Base-by-base conservation (phyloP, 371 early-diverging fungal species). In the Syncephalastrum contaminatum region DNA sequence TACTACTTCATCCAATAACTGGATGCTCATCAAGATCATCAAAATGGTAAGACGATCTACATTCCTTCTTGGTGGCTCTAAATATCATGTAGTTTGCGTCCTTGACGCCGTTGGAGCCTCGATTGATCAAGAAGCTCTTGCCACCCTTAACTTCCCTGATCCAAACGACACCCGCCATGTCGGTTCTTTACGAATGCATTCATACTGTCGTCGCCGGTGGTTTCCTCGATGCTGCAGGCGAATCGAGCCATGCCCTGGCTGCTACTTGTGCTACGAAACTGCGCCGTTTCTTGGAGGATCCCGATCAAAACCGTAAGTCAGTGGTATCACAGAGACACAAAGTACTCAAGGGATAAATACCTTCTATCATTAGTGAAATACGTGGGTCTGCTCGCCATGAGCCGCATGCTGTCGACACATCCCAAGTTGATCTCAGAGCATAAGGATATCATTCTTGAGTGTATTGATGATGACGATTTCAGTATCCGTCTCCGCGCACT, bases 1-100 rank as follows among this genome's bases (percentile, higher is more conserved):
- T 54, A 95, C 91, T 0, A 87, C 89, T 13, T 89, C 93, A 4
- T 75, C 83, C 13, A 97, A 96, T 70, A 96, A 96, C 72, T 98
- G 97, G 98, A 95, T 96, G 92, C 81, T 95, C 21, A 97, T 98
- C 73, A 98, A 98, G 64, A 91, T 97, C 22, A 92, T 96, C 59
- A 98, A 98, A 70, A 73, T 98, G 76, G 93, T 90, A 81, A 56
- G 39, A 47, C 20, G 43, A 30, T 43, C 24, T 18, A 2, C 14
- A 25, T 18, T 6, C 19, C 41, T 42, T 40, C 19, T 18, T 45
- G 13, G 19, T 46, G 27, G 4, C 41, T 22, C n/a, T 16, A 10
- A 18, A 52, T 24, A 20, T 43, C 19, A 8, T 48, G 0, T 69
- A 93, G 89, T 97, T 98, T 82, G 94, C 94, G 2, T 84, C 90